Evolutionary conservation across 1,139 yeast species (phyloP).

Genomic region (Zygoascus hellenicus): DNA sequence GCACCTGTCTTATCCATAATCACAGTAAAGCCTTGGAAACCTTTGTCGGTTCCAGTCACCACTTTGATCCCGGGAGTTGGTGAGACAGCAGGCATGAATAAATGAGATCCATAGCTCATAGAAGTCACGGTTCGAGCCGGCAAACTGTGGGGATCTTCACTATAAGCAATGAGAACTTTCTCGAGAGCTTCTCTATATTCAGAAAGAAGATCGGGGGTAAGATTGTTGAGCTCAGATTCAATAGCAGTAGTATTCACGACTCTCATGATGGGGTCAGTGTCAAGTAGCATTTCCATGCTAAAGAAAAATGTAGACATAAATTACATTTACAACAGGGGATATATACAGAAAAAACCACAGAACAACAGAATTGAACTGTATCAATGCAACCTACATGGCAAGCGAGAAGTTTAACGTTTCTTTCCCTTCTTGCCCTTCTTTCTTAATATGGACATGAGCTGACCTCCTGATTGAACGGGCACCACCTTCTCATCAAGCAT

Average conservation of each 20-base stretch:
- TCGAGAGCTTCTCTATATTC: slow-evolving; percentile 17
- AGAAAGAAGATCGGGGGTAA: slow-evolving; percentile 13
- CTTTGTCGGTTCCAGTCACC: slow-evolving; percentile 43
- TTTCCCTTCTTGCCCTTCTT: slow-evolving; percentile 34
- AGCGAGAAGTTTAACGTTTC: slow-evolving; percentile 7
- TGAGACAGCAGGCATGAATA: slow-evolving; percentile 57
- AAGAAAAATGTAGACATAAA: too few species aligned
- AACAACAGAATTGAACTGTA: too few species aligned
- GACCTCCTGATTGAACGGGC: slow-evolving; percentile 60
- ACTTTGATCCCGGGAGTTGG: slow-evolving; percentile 24
- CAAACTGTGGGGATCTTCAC: slow-evolving; percentile 31
- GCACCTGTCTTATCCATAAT: slow-evolving; percentile 48
- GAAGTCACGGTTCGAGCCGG: slow-evolving; percentile 39
- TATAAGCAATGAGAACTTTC: slow-evolving; percentile 22
- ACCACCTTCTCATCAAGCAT: slow-evolving; percentile 58
- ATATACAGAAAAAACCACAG: too few species aligned
- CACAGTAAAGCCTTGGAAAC: slow-evolving; percentile 41
- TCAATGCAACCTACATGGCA: too few species aligned
- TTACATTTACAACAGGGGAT: too few species aligned
- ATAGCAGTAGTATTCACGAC: too few species aligned
- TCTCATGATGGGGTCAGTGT: background rate
- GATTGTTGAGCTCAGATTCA: too few species aligned
- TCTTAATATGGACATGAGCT: slow-evolving; percentile 52
- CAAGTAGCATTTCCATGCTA: too few species aligned
- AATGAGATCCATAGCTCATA: slow-evolving; percentile 41